Evolutionary conservation across 306 rosid genomes (phyloP), one percentile per base, ranked within the genome.

Genomic region (Prosopis cineraria): DNA sequence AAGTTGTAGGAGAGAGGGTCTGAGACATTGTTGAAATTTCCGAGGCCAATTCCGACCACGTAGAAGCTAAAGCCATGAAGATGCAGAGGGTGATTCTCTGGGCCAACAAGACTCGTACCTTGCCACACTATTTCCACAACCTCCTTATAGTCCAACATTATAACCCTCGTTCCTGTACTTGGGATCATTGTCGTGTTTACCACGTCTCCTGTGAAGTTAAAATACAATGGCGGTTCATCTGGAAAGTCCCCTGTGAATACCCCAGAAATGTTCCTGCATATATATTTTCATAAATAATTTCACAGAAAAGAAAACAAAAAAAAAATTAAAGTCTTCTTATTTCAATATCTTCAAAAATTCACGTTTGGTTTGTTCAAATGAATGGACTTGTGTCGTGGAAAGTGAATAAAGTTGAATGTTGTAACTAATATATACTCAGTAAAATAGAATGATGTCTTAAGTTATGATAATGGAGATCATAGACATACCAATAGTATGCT

Each of bases 81-180:
- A 72, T 88, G 91, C 63, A 82, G 45, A 0, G 86, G 86, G 37
- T 88, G 89, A 77, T 83, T 85, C 86, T 82, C 87, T 7, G 87
- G 72, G 9, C 44, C 64, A 13, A 47, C 1, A 31, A 85, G 1
- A 44, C 74, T 73, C 0, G 89, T 88, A 25, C 87, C 91, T 68
- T 88, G 91, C 80, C 67, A 78, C 16, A 83, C 75, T 9, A 88
- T 69, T 74, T 87, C 88, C 39, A 87, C 88, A 5, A 39, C 60
- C 64, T 31, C 78, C 25, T 80, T 80, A 22, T 75, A 83, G 5
- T 77, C 64, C 43, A 86, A 41, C 43, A 83, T 20, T 22, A 37
- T 66, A 19, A 27, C 87, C 39, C 73, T 77, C 8, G 87, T 71
- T 17, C 77, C 89, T 3, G 62, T 37, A 34, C 16, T 74, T 45